Percentiles rank a stretch among this genome's conserved stretches.
These are phyloP conservation scores for Trichoderma erinaceum DNA, from an alignment of 495 filamentous ascomycete genomes.

Conservation along the genomic window DNA sequence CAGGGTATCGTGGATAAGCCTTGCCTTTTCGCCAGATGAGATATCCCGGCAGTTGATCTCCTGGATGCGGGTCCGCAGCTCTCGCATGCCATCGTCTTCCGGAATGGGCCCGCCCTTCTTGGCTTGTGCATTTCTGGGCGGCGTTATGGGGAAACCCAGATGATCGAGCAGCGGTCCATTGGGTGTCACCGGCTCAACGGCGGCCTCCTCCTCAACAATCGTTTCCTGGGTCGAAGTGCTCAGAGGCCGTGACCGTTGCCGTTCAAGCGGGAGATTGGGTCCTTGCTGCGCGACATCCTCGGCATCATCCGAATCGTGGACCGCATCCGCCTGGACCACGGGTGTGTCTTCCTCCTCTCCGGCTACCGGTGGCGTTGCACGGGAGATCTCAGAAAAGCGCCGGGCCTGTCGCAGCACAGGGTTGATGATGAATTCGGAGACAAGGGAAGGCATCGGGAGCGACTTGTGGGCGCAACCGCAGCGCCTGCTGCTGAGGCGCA, in stretches of 20 bases:
- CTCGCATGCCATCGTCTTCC: conserved; percentile 87
- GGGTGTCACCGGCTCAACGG: not conserved
- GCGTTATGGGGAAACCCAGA: conserved; percentile 11
- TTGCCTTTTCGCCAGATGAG: conserved; percentile 70
- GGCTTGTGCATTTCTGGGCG: conserved; percentile 11
- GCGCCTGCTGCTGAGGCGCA: conserved; percentile 8
- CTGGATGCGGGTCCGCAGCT: conserved; percentile 67
- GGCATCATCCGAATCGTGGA: conserved; percentile 5
- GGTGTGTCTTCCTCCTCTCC: conserved; percentile 19
- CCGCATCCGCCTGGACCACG: conserved; percentile 25
- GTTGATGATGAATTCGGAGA: conserved; percentile 69
- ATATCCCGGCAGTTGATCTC: conserved; percentile 62
- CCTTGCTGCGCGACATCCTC: conserved; percentile 1
- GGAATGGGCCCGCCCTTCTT: conserved; percentile 45
- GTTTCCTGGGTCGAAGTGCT: conserved; percentile 17
- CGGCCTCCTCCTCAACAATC: not conserved
- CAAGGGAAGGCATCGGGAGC: conserved; percentile 62
- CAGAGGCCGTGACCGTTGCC: conserved; percentile 1
- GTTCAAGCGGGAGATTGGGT: conserved; percentile 13
- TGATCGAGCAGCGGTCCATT: conserved; percentile 8
- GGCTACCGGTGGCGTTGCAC: conserved; percentile 21
- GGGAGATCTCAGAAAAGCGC: conserved; percentile 52
- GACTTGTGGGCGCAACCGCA: not conserved
- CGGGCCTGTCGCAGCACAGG: conserved; percentile 70
- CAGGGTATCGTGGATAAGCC: conserved; percentile 75